A percentile compares a stretch with the other conserved stretches of the same genome.
Conservation (phyloP, 164 flowering plant species). For the Warburgia ugandensis region DNA sequence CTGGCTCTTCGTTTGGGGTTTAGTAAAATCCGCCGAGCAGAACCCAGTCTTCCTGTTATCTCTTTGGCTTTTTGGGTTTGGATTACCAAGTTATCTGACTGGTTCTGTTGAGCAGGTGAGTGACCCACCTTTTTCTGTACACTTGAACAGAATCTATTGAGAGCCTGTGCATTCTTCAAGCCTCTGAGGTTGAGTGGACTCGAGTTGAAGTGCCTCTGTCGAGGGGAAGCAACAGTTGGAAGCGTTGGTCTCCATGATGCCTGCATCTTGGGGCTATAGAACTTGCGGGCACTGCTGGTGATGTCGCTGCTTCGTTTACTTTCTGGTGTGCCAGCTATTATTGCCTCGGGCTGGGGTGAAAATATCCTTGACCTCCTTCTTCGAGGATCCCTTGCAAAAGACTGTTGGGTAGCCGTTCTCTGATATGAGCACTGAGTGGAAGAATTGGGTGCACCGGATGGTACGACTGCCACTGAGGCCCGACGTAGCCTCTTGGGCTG, state of each 20-base stretch:
- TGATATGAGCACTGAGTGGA: conserved; percentile 12
- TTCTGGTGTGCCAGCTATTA: conserved; percentile 35
- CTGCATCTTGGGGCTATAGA: conserved; percentile 57
- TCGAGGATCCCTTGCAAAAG: conserved; percentile 47
- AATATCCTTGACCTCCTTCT: conserved; percentile 44
- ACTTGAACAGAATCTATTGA: conserved; percentile 8
- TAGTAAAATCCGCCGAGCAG: not conserved
- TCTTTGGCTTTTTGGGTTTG: too few relatives aligned
- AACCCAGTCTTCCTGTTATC: too few relatives aligned
- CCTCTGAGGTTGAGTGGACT: conserved; percentile 61
- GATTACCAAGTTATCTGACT: too few relatives aligned
- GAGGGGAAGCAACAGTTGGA: conserved; percentile 59
- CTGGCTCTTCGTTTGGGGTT: too few relatives aligned
- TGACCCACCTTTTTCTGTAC: conserved; percentile 4
- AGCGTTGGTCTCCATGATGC: conserved; percentile 53
- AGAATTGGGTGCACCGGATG: conserved; percentile 35
- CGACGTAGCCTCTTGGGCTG: conserved; percentile 63
- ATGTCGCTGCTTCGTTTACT: conserved; percentile 12
- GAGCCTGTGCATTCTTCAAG: conserved; percentile 21
- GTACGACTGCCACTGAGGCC: conserved; percentile 58
- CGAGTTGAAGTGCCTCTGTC: conserved; percentile 52
- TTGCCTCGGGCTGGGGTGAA: conserved; percentile 37
- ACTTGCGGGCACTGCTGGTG: conserved; percentile 29
- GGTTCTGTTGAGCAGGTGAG: not conserved
- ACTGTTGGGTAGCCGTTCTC: conserved; percentile 27